These are phyloP conservation scores for Ascochyta viciae-villosae DNA, from an alignment of 2,329 filamentous ascomycete species.

Conservation along the genomic window DNA sequence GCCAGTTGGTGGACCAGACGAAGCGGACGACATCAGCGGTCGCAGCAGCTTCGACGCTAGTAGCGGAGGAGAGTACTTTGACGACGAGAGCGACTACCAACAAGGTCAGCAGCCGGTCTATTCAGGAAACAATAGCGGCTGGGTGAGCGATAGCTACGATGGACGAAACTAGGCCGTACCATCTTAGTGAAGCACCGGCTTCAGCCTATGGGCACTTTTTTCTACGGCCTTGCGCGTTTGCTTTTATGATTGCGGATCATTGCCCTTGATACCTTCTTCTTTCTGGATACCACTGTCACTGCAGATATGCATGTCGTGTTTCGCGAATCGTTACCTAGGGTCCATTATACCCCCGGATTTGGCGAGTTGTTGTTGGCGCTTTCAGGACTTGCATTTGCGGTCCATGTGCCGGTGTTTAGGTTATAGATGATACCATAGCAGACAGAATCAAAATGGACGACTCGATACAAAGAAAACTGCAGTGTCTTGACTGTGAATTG, in stretches of 20 bases:
- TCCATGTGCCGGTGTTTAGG: conserved; percentile 3
- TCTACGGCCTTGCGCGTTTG: conserved; percentile 12
- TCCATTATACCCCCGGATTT: conserved; percentile 16
- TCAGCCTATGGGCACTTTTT: background rate
- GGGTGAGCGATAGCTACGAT: conserved; percentile 45
- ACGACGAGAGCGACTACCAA: conserved; percentile 67
- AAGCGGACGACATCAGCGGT: conserved; percentile 71
- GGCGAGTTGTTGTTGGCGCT: conserved; percentile 3
- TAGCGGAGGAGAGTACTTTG: conserved; percentile 72
- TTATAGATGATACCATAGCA: conserved; percentile 19
- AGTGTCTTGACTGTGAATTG: no score
- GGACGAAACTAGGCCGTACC: background rate
- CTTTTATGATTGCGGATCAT: conserved; percentile 4
- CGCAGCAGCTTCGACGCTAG: conserved; percentile 80
- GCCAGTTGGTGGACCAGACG: conserved; percentile 65
- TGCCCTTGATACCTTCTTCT: conserved; percentile 17
- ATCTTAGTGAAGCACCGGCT: background rate
- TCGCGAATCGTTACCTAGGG: conserved; percentile 9
- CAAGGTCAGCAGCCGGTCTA: conserved; percentile 39
- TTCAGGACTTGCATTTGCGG: conserved; percentile 4
- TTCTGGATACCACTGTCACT: conserved; percentile 30
- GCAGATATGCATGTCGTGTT: conserved; percentile 15
- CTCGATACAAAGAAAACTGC: background rate
- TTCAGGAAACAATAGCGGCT: conserved; percentile 39
- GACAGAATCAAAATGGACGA: conserved; percentile 3